Evolutionary conservation across 371 early-diverging fungal species (phyloP).

Genomic region (Basidiobolus meristosporus): DNA sequence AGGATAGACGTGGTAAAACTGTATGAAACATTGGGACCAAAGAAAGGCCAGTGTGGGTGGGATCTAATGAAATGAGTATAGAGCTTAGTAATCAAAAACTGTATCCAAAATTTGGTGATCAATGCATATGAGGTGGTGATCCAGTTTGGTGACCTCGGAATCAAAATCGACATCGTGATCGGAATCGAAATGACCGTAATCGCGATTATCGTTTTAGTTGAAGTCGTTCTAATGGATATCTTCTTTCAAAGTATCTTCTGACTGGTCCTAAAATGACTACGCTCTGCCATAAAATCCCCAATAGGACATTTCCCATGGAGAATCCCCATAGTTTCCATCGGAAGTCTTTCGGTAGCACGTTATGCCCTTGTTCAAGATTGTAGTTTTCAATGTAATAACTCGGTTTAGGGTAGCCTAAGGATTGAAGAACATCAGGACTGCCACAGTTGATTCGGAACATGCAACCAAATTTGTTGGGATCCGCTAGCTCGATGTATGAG

Average conservation of each 20-base stretch:
- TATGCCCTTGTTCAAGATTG: conserved; percentile 37
- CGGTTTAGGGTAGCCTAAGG: conserved; percentile 17
- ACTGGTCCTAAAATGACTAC: conserved; percentile 15
- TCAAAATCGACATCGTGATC: too few species aligned
- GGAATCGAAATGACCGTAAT: too few species aligned
- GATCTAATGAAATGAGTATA: too few species aligned
- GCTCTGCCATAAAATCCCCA: conserved; percentile 9
- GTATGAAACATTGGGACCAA: too few species aligned
- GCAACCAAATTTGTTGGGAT: conserved; percentile 51
- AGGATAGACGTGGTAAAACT: too few species aligned
- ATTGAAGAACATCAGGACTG: conserved; percentile 15
- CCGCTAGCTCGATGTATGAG: conserved; percentile 30
- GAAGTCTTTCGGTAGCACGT: conserved; percentile 34
- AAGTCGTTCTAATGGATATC: neutral
- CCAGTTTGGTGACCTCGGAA: too few species aligned
- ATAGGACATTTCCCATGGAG: conserved; percentile 11
- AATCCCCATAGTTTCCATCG: conserved; percentile 31
- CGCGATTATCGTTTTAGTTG: neutral
- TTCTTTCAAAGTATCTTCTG: conserved; percentile 1
- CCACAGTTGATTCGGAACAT: conserved; percentile 55
- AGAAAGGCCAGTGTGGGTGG: too few species aligned
- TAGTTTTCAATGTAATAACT: conserved; percentile 21
- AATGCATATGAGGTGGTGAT: too few species aligned
- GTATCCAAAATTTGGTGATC: too few species aligned
- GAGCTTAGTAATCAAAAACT: too few species aligned